Evolutionary conservation across 768 basidiomycete species (phyloP), one percentile per base, ranked within the genome.

Genomic region (Amanita polypyramis): DNA sequence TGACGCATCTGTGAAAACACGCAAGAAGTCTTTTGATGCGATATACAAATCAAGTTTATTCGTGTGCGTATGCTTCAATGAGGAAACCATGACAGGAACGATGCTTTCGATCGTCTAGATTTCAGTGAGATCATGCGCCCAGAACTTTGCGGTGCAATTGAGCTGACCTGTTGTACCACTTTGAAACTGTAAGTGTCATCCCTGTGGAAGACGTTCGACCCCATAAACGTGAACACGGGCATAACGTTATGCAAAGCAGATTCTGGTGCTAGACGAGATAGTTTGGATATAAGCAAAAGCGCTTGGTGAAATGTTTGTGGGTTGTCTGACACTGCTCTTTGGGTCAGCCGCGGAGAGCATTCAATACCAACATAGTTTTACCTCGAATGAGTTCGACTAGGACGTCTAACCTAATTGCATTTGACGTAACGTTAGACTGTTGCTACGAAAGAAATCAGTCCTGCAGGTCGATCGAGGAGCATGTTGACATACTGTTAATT

Each of bases 191-290:
- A 94, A 0, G 85, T 79, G 60, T 99, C 96, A 55, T 99, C 96
- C 40, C 93, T 77, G 59, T 96, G 95, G 70, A 97, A 89, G 14
- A 97, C 83, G 52, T 91, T 94, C n/a, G 94, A 90, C 15, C 96
- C 95, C 91, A 98, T 97, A 67, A 97, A 98, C 0, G 94, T 97
- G 70, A 99, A 98, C 38, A 99, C 82, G 3, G 96, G 95, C 90
- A 99, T 96, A 43, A 97, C 76, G 55, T 95, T 92, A 58, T 88
- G 90, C 10, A 98, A 71, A 25, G 95, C 90, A 9, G 91, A 87
- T 48, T 94, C 90, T 0, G 95, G 93, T 0, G 85, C 82, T 30
- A 97, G 70, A 14, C 82, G 76, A 2, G 91, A 87, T 47, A 98
- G 64, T 52, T 74, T 84, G 4, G 92, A 84, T 65, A 96, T 84